Evolutionary conservation across 805 yeast species (phyloP).

Genomic region (Candida chilensis): DNA sequence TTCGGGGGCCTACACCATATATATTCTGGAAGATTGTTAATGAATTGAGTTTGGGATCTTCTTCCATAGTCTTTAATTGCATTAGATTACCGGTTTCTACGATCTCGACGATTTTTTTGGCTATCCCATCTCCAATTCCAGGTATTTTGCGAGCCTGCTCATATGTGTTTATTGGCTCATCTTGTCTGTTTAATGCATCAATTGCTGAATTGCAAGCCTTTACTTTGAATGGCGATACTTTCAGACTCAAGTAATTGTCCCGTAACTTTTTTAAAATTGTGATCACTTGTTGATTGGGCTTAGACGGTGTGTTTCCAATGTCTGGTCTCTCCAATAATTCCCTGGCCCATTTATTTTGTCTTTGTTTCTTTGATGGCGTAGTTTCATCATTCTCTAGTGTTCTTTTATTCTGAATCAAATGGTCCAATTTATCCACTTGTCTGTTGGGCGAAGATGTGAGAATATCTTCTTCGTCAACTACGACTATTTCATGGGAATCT

Average conservation of each 20-base stretch:
- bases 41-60: slow-evolving; percentile 11
- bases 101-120: slow-evolving; percentile 36
- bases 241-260: slow-evolving; percentile 14
- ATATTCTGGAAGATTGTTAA: slow-evolving; percentile 25
- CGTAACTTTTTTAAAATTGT: slow-evolving; percentile 17
- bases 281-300: slow-evolving; percentile 18
- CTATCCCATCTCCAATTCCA: slow-evolving; percentile 30
- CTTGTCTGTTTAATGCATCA: slow-evolving; percentile 15
- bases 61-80: slow-evolving; percentile 7
- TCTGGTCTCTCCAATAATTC: too few relatives aligned
- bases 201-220: slow-evolving; percentile 36
- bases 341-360: too few relatives aligned
- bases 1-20: slow-evolving; percentile 38
- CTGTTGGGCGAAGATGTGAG: too few relatives aligned
- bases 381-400: too few relatives aligned
- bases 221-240: slow-evolving; percentile 25
- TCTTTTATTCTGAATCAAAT: too few relatives aligned
- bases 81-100: slow-evolving; percentile 19
- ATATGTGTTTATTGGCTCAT: slow-evolving; percentile 17
- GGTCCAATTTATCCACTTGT: too few relatives aligned
- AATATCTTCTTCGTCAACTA: too few relatives aligned
- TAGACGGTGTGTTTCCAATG: slow-evolving; percentile 3
- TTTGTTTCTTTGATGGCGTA: too few relatives aligned
- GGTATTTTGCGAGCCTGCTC: slow-evolving; percentile 27
- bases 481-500: too few relatives aligned